Conservation (phyloP, 495 filamentous ascomycete genomes). For the Hypoxylon lenormandii region DNA sequence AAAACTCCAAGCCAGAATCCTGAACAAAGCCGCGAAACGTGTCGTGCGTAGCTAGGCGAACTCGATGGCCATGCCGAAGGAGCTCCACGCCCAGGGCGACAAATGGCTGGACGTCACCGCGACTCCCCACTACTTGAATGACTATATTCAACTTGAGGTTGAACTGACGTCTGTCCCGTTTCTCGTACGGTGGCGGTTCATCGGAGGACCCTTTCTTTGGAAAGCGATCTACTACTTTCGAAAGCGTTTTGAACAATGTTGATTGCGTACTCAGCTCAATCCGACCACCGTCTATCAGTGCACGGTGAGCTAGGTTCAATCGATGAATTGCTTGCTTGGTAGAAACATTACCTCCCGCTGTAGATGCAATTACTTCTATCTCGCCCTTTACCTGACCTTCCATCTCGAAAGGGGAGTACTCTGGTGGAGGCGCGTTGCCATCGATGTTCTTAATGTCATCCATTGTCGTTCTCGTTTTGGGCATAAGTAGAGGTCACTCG, state of each 20-base stretch:
- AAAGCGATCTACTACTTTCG: background rate
- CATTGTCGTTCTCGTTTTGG: no score
- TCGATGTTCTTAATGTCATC: no score
- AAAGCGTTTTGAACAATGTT: conserved; percentile 8
- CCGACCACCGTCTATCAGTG: conserved; percentile 1
- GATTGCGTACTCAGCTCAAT: conserved; percentile 1
- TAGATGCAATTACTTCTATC: background rate
- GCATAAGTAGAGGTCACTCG: no score
- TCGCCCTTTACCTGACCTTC: background rate
- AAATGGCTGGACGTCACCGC: no score
- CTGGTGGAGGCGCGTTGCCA: background rate
- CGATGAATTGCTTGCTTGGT: no score
- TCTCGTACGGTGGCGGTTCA: conserved; percentile 3
- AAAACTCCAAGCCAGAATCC: no score
- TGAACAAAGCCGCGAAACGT: no score
- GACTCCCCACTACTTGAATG: no score
- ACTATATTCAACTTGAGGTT: background rate
- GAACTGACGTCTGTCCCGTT: background rate
- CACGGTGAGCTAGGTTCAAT: background rate
- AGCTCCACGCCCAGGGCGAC: no score
- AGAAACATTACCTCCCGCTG: conserved; percentile 6
- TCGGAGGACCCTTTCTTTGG: background rate
- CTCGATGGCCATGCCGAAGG: no score
- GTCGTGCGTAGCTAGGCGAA: no score
- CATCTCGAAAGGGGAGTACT: background rate